Base-by-base conservation (phyloP, 2,329 filamentous ascomycete genomes). In the Microsporum audouinii region DNA sequence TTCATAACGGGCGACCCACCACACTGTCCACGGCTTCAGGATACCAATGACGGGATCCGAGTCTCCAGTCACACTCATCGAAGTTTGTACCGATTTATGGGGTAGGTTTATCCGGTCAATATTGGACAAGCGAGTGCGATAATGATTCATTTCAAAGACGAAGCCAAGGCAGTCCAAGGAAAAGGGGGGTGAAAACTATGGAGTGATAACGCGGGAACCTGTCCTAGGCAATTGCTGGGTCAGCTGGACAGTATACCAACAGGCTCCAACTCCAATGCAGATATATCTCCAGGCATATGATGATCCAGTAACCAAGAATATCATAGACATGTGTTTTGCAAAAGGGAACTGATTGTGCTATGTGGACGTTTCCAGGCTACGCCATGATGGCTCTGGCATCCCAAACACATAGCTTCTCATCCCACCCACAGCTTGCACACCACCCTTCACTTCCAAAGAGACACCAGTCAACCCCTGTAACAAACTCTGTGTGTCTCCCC, bases 391-490 rank as follows among this genome's bases (percentile, higher is more conserved):
- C 80, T 67, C 84, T 85, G 43, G 91, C 88, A 77, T 99, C 94
- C 92, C 92, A 99, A 4, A 99, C 83, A 68, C 95, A 78, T 8
- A 99, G 82, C 67, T 85, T 82, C 77, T 96, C 91, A 69, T 99
- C 94, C 94, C 94, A 99, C 0, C 90, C 91, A 1, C 88, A 89
- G 64, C 89, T 95, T 1, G 94, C 91, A 66, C 91, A 91, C 94
- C 94, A 99, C 3, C 94, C 94, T 65, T 95, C 91, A 29, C 85
- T 88, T 3, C 94, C 94, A 73, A 99, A 99, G 51, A 99, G 75
- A 75, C 94, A 99, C 94, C 95, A 99, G 73, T 99, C 94, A 0
- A 97, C 88, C 5, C 94, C 94, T 2, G 91, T 96, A 7, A 88
- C 91, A 69, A 99, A 99, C 76, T 99, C 94, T 0, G 92, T 96